Evolutionary conservation across 306 rosid genomes (phyloP).

Genomic region (Corylus heterophylla): DNA sequence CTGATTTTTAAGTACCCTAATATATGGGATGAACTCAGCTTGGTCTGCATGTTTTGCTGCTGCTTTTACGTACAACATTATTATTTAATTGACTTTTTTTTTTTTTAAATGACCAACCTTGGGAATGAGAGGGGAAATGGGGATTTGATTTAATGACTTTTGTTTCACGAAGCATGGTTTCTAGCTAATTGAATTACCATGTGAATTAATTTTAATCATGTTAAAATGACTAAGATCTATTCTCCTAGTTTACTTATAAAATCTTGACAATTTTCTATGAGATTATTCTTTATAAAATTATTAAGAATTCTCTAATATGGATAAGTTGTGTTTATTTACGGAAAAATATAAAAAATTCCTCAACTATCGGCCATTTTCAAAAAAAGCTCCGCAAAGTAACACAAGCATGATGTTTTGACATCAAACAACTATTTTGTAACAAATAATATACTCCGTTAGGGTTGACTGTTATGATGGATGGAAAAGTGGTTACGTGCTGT

Average conservation of each 20-base stretch:
- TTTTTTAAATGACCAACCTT: too few species aligned
- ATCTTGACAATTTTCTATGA: background rate
- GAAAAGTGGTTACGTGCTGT: too few species aligned
- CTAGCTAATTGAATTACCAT: too few species aligned
- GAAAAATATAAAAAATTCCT: background rate
- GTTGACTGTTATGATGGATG: too few species aligned
- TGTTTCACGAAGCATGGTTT: too few species aligned
- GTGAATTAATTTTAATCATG: background rate
- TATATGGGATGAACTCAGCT: background rate
- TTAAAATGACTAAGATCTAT: background rate
- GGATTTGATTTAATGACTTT: too few species aligned
- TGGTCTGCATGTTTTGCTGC: background rate
- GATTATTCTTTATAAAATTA: background rate
- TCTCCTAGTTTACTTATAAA: background rate
- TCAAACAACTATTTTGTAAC: too few species aligned
- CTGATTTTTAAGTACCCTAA: background rate
- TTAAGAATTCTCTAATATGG: too few species aligned
- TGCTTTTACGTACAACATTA: background rate
- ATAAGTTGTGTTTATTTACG: background rate
- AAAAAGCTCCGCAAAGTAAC: too few species aligned
- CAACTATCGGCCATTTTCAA: background rate
- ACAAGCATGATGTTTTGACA: too few species aligned
- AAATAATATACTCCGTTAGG: too few species aligned
- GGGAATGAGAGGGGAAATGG: too few species aligned
- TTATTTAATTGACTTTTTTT: background rate